A percentile compares a stretch with the other conserved stretches of the same genome.
Conservation (phyloP, 2,329 filamentous ascomycete species). For the Endothia cerciana region DNA sequence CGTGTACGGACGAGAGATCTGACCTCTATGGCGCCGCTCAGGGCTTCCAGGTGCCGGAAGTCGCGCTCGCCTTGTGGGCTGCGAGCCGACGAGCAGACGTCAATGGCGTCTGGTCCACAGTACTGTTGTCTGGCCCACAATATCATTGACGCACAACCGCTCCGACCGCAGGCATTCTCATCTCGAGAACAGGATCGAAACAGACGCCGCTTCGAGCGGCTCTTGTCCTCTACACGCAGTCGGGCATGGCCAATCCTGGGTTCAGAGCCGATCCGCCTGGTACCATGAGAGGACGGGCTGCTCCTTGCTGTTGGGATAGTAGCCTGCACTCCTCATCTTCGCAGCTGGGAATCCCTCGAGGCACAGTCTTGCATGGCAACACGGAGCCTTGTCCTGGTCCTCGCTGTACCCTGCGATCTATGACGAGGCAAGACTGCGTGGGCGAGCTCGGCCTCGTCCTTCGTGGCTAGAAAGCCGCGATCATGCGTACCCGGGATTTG, state of each 20-base stretch:
- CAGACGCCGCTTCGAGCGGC: slow-evolving; percentile 7
- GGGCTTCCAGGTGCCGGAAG: not conserved
- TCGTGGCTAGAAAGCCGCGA: not conserved
- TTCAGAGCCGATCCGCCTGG: not conserved
- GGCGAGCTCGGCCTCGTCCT: not conserved
- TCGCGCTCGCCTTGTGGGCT: not conserved
- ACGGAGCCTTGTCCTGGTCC: not conserved
- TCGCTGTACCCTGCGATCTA: not conserved
- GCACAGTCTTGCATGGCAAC: not conserved
- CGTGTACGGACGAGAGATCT: not conserved
- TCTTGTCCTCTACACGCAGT: slow-evolving; percentile 2
- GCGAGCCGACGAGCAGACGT: not conserved
- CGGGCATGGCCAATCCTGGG: not conserved
- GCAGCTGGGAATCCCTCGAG: not conserved
- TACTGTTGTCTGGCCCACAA: slow-evolving; percentile 1
- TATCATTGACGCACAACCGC: slow-evolving; percentile 6
- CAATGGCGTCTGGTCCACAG: not conserved
- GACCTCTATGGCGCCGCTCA: not conserved
- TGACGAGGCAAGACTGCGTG: not conserved
- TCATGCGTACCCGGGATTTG: not conserved
- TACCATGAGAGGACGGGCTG: not conserved
- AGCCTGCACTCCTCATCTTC: not conserved
- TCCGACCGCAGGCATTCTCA: slow-evolving; percentile 1
- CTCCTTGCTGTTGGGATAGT: not conserved
- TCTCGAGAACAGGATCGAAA: not conserved